Percentiles rank a stretch among this genome's conserved stretches.
Evolutionary conservation across 257 asterid species (phyloP).

Genomic region (Fraxinus excelsior): DNA sequence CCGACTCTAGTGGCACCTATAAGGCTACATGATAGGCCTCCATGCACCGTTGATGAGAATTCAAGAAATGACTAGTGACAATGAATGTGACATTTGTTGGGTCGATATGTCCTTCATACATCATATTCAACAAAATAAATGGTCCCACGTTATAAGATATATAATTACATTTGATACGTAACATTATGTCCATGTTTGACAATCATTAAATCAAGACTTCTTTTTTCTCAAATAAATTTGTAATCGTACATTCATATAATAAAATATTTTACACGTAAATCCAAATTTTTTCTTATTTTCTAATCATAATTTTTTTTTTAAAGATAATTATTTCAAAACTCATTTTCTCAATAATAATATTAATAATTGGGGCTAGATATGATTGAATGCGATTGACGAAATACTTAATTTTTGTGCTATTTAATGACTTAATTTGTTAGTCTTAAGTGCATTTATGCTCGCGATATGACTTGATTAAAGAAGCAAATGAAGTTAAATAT

Average conservation of each 20-base stretch:
- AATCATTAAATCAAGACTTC: too few species aligned
- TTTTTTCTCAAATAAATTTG: too few species aligned
- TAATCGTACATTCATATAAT: too few species aligned
- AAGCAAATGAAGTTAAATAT: neutral
- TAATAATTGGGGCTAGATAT: neutral
- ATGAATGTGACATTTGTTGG: neutral
- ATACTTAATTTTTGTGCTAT: neutral
- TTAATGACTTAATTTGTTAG: too few species aligned
- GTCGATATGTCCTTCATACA: neutral
- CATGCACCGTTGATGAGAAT: conserved; percentile 1
- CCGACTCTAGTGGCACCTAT: neutral
- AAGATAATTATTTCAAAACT: too few species aligned
- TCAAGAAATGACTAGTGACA: neutral
- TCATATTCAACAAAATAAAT: neutral
- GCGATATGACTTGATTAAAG: neutral
- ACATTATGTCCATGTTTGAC: neutral
- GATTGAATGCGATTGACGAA: neutral
- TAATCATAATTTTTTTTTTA: too few species aligned
- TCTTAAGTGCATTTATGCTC: neutral
- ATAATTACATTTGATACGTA: neutral
- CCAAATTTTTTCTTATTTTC: too few species aligned
- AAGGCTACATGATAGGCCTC: neutral
- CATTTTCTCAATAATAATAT: too few species aligned
- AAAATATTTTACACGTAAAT: too few species aligned
- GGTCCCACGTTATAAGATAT: neutral